Conservation (phyloP, 192 early-diverging fungal genomes). For the Umbelopsis sp. region DNA sequence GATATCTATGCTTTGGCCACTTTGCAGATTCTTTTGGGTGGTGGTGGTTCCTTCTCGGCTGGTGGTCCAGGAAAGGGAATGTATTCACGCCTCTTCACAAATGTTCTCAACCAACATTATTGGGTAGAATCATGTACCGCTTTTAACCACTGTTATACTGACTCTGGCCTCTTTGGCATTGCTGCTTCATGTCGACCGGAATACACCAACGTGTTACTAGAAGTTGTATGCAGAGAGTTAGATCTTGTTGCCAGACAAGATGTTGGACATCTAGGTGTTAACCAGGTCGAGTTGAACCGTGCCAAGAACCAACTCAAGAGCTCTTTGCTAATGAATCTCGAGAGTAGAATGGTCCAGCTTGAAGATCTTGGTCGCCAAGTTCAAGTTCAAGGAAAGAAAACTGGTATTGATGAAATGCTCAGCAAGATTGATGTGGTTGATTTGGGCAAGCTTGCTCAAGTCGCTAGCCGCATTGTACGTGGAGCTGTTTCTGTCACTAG, state of each 20-base stretch:
- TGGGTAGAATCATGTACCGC: conserved; percentile 96
- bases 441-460: conserved; percentile 73
- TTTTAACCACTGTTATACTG: conserved; percentile 90
- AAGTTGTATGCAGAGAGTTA: conserved; percentile 84
- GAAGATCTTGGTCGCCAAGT: conserved; percentile 94
- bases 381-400: conserved; percentile 71
- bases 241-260: conserved; percentile 61
- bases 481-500: conserved; percentile 56
- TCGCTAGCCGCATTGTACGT: conserved; percentile 70
- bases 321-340: conserved; percentile 91
- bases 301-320: conserved; percentile 97
- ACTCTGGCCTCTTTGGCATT: conserved; percentile 93
- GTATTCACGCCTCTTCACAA: conserved; percentile 96
- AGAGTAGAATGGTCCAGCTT: conserved; percentile 89
- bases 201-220: conserved; percentile 71
- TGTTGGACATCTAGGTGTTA: conserved; percentile 44
- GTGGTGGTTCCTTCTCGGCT: conserved; percentile 94
- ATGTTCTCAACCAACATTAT: conserved; percentile 90
- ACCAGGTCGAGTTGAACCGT: conserved; percentile 66
- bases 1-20: conserved; percentile 94
- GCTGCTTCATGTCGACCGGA: conserved; percentile 81
- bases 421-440: conserved; percentile 78
- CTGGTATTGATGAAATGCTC: conserved; percentile 78
- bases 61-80: conserved; percentile 99
- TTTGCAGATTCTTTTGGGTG: conserved; percentile 89